Conservation (phyloP, 2,329 filamentous ascomycete species). For the Lasiodiplodia sp. region DNA sequence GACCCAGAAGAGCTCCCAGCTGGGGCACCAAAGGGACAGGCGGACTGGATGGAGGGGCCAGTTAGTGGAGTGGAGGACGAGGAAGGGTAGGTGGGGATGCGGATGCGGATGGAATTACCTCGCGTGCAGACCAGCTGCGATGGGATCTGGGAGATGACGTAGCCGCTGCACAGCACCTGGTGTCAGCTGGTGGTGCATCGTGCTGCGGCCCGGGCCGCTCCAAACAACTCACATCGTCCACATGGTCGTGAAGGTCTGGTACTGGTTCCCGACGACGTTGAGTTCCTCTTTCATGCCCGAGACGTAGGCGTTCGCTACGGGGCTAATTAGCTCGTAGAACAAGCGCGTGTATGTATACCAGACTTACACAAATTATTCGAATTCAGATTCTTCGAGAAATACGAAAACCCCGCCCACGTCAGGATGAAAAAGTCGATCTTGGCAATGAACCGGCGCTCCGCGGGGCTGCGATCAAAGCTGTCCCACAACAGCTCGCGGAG, state of each 20-base stretch:
- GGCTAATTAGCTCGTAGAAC: not conserved
- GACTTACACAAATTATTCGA: slow-evolving; percentile 21
- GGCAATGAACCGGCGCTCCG: slow-evolving; percentile 3
- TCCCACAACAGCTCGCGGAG: slow-evolving; percentile 1
- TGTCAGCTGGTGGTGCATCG: not conserved
- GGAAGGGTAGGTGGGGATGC: no score
- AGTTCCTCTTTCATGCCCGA: slow-evolving; percentile 45
- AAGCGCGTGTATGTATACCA: not conserved
- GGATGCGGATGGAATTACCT: not conserved
- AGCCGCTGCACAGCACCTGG: not conserved
- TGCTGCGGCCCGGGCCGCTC: no score
- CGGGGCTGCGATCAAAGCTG: slow-evolving; percentile 6
- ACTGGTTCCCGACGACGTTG: slow-evolving; percentile 63
- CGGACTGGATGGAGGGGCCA: not conserved
- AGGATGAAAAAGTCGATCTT: slow-evolving; percentile 26
- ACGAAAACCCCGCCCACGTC: slow-evolving; percentile 17
- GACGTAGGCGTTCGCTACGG: slow-evolving; percentile 52
- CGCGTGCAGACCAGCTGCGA: slow-evolving; percentile 10
- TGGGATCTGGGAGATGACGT: slow-evolving; percentile 16
- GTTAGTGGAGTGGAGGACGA: not conserved
- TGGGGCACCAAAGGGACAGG: slow-evolving; percentile 14
- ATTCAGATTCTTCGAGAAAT: slow-evolving; percentile 24
- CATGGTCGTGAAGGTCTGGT: slow-evolving; percentile 41
- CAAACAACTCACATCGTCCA: slow-evolving; percentile 7
- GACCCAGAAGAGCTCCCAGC: slow-evolving; percentile 25